Base-by-base conservation (phyloP, 257 asterid genomes). In the Solanum sejunctum region DNA sequence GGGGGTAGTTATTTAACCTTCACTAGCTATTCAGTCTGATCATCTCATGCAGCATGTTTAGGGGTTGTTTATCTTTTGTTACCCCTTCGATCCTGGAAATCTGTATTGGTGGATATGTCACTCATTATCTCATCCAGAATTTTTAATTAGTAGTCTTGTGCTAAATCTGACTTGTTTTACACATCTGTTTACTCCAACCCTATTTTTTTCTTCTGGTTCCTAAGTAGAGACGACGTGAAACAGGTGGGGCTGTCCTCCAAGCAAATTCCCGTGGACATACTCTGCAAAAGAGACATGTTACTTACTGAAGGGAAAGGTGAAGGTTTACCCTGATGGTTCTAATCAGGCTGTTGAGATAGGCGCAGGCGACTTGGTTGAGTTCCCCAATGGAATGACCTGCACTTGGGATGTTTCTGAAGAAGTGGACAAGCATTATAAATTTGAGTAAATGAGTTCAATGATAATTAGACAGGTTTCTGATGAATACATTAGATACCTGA, bases 241-340 rank as follows among this genome's bases (percentile, higher is more conserved):
- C 70, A 90, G 90, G 90, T 90, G 93, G 93, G 90, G 91, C 17
- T 89, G 91, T 58, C 87, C 84, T 72, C 90, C 93, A 3, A 87
- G 93, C 86, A 89, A 90, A 89, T 89, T 90, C 16, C 93, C 93
- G 13, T 90, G 93, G 93, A 90, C 93, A 36, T 90, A 87, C 71
- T 87, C 91, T 69, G 84, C 88, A 67, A 89, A 86, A 80, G 93
- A 89, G 81, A 89, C 89, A 9, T 89, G 91, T 83, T 90, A 82
- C 72, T 86, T 90, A 41, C 78, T 90, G 81, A 88, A 88, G 85
- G 93, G 91, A 66, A 90, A 87, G 86, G 91, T 89, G 80, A 89
- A 90, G 83, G 90, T 90, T 20, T 86, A 86, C 80, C 90, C 89
- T 32, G 89, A 90, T 12, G 89, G 91, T 54, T 70, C 56, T 32